Conservation (phyloP, 805 yeast species). For the Candida railenensis region DNA sequence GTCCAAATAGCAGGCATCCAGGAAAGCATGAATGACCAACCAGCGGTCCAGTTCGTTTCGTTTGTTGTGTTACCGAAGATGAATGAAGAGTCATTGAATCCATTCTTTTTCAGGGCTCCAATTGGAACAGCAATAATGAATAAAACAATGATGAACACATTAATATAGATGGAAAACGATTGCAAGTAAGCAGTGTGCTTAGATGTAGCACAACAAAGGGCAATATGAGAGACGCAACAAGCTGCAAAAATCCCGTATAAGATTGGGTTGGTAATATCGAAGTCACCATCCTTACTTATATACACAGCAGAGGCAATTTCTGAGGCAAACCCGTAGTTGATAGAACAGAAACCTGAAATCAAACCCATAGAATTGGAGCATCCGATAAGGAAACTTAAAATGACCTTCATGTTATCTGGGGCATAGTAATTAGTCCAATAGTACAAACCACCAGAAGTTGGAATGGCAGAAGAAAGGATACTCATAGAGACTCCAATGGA, state of each 20-base stretch:
- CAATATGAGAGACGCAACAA: slow-evolving; percentile 51
- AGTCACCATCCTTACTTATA: slow-evolving; percentile 52
- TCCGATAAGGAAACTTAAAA: slow-evolving; percentile 63
- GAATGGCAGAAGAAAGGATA: slow-evolving; percentile 23
- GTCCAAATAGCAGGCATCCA: slow-evolving; percentile 35
- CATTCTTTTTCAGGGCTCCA: slow-evolving; percentile 42
- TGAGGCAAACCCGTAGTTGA: slow-evolving; percentile 66
- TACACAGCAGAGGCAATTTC: slow-evolving; percentile 60
- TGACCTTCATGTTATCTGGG: slow-evolving; percentile 50
- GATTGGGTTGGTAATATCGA: slow-evolving; percentile 51
- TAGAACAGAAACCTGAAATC: slow-evolving; percentile 64
- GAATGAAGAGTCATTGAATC: slow-evolving; percentile 29
- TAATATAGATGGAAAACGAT: slow-evolving; percentile 54
- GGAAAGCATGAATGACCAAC: slow-evolving; percentile 41
- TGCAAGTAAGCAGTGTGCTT: slow-evolving; percentile 58
- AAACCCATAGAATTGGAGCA: slow-evolving; percentile 67
- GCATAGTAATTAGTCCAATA: slow-evolving; percentile 52
- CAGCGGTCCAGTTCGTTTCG: slow-evolving; percentile 54
- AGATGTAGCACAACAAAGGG: slow-evolving; percentile 57
- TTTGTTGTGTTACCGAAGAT: slow-evolving; percentile 57
- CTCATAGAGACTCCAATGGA: slow-evolving; percentile 28
- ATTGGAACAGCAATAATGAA: slow-evolving; percentile 65
- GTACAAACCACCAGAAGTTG: slow-evolving; percentile 33
- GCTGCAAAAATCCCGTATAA: slow-evolving; percentile 68
- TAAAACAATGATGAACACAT: slow-evolving; percentile 50